A percentile compares a stretch with the other conserved stretches of the same genome.
Conservation (phyloP, 345 rosid species). For the Eucalyptus shirleyi region DNA sequence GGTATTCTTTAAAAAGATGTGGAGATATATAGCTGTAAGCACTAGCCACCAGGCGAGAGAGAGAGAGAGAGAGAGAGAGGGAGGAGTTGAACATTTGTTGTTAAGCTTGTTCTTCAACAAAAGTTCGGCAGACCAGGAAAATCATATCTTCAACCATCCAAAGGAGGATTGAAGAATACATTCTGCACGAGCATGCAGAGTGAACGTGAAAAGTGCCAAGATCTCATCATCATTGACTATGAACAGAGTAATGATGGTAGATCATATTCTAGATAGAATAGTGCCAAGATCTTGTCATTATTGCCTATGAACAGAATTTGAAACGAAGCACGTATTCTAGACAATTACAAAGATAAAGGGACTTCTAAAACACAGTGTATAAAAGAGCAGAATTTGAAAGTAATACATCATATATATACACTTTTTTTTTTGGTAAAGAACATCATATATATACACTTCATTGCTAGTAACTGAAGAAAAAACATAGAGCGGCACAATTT, state of each 20-base stretch:
- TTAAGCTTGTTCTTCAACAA: not conserved
- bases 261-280: not conserved
- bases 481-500: not conserved
- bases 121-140: not conserved
- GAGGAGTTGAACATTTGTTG: not conserved
- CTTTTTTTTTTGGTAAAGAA: no score
- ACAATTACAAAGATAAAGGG: not conserved
- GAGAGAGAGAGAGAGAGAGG: not conserved
- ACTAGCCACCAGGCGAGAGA: not conserved
- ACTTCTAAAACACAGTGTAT: not conserved
- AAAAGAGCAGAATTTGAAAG: not conserved
- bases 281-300: not conserved
- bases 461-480: not conserved
- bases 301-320: not conserved
- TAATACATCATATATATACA: not conserved
- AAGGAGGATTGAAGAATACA: not conserved
- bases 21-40: not conserved
- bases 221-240: not conserved
- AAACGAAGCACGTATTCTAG: not conserved
- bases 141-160: not conserved
- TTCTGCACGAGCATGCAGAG: not conserved
- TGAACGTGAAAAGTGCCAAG: not conserved
- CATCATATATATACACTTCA: not conserved
- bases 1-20: not conserved
- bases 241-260: not conserved